phyloP scores from a whole-genome alignment of 345 rosid genomes.

The rapeseed (Brassica napus) region DNA sequence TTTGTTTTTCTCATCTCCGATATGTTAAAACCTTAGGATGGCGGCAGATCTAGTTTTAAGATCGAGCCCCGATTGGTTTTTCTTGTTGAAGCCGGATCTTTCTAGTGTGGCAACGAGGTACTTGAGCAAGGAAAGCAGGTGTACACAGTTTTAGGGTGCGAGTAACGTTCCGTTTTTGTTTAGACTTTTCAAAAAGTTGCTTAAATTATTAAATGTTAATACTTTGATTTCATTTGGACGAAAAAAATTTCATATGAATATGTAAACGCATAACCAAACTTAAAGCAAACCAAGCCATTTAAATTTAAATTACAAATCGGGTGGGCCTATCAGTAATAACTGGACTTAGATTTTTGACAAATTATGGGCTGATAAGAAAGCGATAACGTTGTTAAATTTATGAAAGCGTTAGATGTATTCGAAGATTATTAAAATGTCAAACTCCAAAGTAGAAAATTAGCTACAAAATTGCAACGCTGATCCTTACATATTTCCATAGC shows the following conservation, averaged over 20 bases:
- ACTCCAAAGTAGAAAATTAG: neutral
- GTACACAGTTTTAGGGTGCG: too few species aligned
- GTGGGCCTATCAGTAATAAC: neutral
- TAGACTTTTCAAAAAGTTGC: neutral
- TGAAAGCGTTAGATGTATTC: neutral
- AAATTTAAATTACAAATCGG: neutral
- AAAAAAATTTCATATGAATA: neutral
- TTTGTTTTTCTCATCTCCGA: too few species aligned
- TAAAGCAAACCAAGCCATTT: neutral
- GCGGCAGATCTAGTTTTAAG: too few species aligned
- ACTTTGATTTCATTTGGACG: neutral
- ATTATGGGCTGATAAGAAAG: neutral
- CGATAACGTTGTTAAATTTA: neutral
- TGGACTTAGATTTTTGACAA: neutral
- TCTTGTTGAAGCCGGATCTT: too few species aligned
- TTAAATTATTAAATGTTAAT: neutral
- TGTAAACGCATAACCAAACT: neutral
- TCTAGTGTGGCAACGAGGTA: too few species aligned
- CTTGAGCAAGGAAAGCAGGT: too few species aligned
- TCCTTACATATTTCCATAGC: neutral
- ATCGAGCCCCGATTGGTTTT: too few species aligned
- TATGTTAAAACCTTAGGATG: too few species aligned
- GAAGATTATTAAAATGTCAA: neutral
- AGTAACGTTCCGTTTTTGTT: neutral
- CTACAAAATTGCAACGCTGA: neutral